phyloP scores from a whole-genome alignment of 2,329 filamentous ascomycete genomes.

The Pyrenophora graminea region DNA sequence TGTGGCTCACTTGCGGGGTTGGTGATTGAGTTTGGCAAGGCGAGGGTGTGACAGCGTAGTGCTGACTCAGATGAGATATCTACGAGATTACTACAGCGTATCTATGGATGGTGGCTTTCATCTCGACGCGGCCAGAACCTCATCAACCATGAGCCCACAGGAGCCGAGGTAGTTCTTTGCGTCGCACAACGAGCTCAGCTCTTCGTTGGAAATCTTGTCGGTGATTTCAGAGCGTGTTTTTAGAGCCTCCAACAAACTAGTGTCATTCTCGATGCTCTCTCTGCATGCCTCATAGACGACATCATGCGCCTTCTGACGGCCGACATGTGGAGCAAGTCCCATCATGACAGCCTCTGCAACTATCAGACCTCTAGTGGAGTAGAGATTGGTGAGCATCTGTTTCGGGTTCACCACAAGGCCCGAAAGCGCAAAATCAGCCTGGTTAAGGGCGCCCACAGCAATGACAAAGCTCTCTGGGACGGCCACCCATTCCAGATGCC shows the following conservation, averaged over 20 bases:
- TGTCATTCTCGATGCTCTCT: conserved; percentile 52
- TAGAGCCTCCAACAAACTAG: conserved; percentile 51
- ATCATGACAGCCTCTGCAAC: conserved; percentile 66
- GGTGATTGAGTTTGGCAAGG: conserved; percentile 1
- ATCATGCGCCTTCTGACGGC: conserved; percentile 60
- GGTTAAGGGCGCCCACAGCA: conserved; percentile 57
- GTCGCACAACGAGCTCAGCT: conserved; percentile 61
- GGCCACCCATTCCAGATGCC: conserved; percentile 64
- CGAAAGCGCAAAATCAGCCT: conserved; percentile 58
- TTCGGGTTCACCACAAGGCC: conserved; percentile 57
- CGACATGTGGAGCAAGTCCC: conserved; percentile 58
- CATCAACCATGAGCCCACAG: conserved; percentile 43
- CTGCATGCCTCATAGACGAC: conserved; percentile 61
- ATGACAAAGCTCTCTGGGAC: conserved; percentile 60
- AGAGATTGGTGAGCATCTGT: conserved; percentile 57
- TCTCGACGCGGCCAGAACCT: conserved; percentile 38
- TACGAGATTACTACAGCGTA: not conserved
- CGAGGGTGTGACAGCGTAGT: not conserved
- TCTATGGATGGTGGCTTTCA: conserved; percentile 12
- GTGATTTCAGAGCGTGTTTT: conserved; percentile 49
- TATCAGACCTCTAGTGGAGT: conserved; percentile 58
- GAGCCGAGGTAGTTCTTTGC: conserved; percentile 53
- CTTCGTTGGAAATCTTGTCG: conserved; percentile 50
- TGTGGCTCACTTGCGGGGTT: conserved; percentile 19
- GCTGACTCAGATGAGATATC: conserved; percentile 14